Percentiles rank a stretch among this genome's conserved stretches.
Conservation (phyloP, 1,284 basidiomycete genomes). For the Puccinia polysora region DNA sequence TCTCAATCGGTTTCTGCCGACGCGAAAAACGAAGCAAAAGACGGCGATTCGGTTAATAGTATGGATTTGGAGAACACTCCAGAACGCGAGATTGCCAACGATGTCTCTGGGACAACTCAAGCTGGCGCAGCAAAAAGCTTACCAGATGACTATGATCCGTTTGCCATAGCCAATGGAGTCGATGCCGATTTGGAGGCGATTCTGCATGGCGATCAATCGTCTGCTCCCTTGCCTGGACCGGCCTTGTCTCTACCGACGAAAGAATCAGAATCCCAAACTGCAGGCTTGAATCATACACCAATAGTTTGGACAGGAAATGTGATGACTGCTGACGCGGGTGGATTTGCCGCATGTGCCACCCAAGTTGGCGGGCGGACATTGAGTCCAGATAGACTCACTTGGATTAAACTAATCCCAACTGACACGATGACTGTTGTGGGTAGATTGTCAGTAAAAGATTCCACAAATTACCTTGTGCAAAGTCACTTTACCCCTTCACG, state of each 20-base stretch:
- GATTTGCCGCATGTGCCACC: conserved; percentile 47
- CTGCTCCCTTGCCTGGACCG: too few species aligned
- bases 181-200: conserved; percentile 30
- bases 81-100: too few species aligned
- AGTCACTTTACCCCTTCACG: too few species aligned
- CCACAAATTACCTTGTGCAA: too few species aligned
- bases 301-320: conserved; percentile 48
- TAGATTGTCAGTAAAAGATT: too few species aligned
- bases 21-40: conserved; percentile 9
- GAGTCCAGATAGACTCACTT: conserved; percentile 45
- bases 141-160: conserved; percentile 33
- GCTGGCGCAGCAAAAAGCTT: conserved; percentile 4
- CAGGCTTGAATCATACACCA: conserved; percentile 22
- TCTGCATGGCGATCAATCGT: conserved; percentile 17
- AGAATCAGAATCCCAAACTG: too few species aligned
- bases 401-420: too few species aligned
- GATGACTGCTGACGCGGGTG: conserved; percentile 48
- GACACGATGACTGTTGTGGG: too few species aligned
- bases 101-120: too few species aligned
- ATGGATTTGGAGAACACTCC: too few species aligned
- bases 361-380: conserved; percentile 50
- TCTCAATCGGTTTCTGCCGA: neutral
- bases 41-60: neutral
- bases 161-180: conserved; percentile 9
- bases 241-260: too few species aligned